These are phyloP conservation scores for Orbilia quercus DNA, from an alignment of 2,329 filamentous ascomycete species.

Conservation along the genomic window DNA sequence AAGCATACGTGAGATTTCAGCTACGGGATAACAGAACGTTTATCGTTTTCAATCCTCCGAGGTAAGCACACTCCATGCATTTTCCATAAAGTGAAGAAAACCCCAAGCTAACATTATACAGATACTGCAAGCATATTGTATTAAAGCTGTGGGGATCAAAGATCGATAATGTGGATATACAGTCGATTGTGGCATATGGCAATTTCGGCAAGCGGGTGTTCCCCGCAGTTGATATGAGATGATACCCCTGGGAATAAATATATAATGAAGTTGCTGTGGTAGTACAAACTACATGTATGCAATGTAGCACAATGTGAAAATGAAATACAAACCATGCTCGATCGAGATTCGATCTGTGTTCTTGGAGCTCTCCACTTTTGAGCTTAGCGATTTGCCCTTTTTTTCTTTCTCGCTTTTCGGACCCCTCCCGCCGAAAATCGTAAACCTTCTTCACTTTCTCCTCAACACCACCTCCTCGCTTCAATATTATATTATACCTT, in stretches of 20 bases:
- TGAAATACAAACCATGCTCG: neutral
- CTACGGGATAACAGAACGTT: constrained; percentile 45
- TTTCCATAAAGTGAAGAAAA: neutral
- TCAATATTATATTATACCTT: constrained; percentile 18
- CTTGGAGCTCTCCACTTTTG: constrained; percentile 50
- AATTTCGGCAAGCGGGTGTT: constrained; percentile 52
- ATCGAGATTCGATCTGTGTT: neutral
- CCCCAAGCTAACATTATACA: constrained; percentile 20
- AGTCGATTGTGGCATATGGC: constrained; percentile 46
- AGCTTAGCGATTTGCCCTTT: constrained; percentile 15
- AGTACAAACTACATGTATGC: neutral
- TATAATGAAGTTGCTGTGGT: neutral
- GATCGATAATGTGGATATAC: constrained; percentile 55
- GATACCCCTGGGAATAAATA: too few species aligned
- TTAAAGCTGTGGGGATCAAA: constrained; percentile 52
- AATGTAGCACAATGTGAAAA: neutral
- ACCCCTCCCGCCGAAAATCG: constrained; percentile 31
- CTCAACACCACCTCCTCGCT: constrained; percentile 1
- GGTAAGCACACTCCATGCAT: constrained; percentile 9
- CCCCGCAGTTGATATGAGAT: constrained; percentile 48
- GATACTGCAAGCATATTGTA: constrained; percentile 49
- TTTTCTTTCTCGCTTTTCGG: constrained; percentile 16
- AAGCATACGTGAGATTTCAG: constrained; percentile 49
- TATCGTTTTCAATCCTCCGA: constrained; percentile 51
- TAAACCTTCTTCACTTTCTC: constrained; percentile 24